A percentile compares a stretch with the other conserved stretches of the same genome.
These are phyloP conservation scores for Penicillium desertorum DNA, from an alignment of 495 filamentous ascomycete species.

Conservation along the genomic window DNA sequence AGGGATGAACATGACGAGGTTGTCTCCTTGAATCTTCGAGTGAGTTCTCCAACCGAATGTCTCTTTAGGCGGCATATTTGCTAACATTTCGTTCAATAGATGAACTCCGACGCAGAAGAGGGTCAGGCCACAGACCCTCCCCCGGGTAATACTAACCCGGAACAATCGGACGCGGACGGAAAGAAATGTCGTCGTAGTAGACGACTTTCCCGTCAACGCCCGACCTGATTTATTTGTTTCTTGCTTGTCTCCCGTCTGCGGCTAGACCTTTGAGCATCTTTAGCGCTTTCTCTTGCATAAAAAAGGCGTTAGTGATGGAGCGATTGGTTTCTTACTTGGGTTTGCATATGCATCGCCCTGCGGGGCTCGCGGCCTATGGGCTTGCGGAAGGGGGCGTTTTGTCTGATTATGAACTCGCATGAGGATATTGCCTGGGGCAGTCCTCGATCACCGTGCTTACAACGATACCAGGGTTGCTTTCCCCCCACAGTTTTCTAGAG, in stretches of 20 bases:
- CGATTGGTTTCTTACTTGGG: conserved; percentile 14
- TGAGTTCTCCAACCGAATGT: conserved; percentile 15
- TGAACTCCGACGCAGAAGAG: conserved; percentile 21
- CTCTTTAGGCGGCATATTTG: no score
- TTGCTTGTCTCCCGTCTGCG: neutral
- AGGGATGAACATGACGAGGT: conserved; percentile 47
- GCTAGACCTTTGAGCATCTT: conserved; percentile 14
- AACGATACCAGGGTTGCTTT: conserved; percentile 10
- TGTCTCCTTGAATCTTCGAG: conserved; percentile 46
- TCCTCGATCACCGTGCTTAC: conserved; percentile 16
- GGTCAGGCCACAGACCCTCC: conserved; percentile 10
- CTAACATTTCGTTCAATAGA: conserved; percentile 3
- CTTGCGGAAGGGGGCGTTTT: conserved; percentile 22
- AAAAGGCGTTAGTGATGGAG: conserved; percentile 25
- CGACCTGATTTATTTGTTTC: conserved; percentile 13
- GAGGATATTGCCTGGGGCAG: conserved; percentile 30
- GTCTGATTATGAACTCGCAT: conserved; percentile 20
- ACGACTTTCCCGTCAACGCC: conserved; percentile 23
- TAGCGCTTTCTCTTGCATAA: conserved; percentile 29
- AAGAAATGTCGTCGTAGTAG: conserved; percentile 26
- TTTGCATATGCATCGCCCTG: conserved; percentile 19
- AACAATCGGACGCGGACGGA: conserved; percentile 12
- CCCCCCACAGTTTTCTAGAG: conserved; percentile 2
- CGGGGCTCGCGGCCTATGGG: conserved; percentile 11
- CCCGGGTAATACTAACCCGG: conserved; percentile 4